Percentiles rank a stretch among this genome's conserved stretches.
Evolutionary conservation across 129 eudicot genomes (phyloP).

Genomic region (Helianthus tuberosus): DNA sequence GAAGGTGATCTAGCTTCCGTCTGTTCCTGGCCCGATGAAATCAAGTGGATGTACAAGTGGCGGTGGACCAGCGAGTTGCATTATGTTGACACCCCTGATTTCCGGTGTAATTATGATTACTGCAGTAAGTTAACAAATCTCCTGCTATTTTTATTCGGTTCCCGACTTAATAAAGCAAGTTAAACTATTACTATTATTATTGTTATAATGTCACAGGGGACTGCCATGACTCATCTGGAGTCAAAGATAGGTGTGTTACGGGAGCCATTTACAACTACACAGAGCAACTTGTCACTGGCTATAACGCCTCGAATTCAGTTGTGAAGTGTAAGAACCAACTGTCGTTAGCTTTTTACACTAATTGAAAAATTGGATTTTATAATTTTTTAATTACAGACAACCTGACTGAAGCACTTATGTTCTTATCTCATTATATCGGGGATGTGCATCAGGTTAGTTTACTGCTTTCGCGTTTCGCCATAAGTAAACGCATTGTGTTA

Average conservation of each 20-base stretch:
- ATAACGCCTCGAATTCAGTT: slow-evolving; percentile 45
- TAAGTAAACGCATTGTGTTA: no score
- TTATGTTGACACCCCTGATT: slow-evolving; percentile 97
- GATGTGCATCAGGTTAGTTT: slow-evolving; percentile 98
- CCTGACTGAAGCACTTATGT: slow-evolving; percentile 98
- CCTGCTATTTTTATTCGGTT: slow-evolving; percentile 6
- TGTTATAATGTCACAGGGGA: slow-evolving; percentile 58
- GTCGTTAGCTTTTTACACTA: neutral
- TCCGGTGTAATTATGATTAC: slow-evolving; percentile 86
- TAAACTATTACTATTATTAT: neutral
- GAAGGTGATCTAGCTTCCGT: slow-evolving; percentile 87
- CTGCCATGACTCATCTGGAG: slow-evolving; percentile 87
- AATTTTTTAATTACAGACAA: slow-evolving; percentile 59
- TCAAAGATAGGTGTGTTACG: slow-evolving; percentile 80
- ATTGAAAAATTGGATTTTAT: slow-evolving; percentile 27
- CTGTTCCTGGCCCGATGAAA: slow-evolving; percentile 91
- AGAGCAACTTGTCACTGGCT: slow-evolving; percentile 63
- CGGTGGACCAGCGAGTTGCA: slow-evolving; percentile 89
- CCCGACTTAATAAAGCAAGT: neutral
- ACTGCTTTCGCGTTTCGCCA: no score
- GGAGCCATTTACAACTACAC: slow-evolving; percentile 98
- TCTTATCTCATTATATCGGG: slow-evolving; percentile 89
- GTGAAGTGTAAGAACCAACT: slow-evolving; percentile 47
- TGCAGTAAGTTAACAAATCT: slow-evolving; percentile 63
- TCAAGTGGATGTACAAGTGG: slow-evolving; percentile 48